Evolutionary conservation across 371 early-diverging fungal genomes (phyloP), one percentile per base, ranked within the genome.

Genomic region (Coemansia sp.): DNA sequence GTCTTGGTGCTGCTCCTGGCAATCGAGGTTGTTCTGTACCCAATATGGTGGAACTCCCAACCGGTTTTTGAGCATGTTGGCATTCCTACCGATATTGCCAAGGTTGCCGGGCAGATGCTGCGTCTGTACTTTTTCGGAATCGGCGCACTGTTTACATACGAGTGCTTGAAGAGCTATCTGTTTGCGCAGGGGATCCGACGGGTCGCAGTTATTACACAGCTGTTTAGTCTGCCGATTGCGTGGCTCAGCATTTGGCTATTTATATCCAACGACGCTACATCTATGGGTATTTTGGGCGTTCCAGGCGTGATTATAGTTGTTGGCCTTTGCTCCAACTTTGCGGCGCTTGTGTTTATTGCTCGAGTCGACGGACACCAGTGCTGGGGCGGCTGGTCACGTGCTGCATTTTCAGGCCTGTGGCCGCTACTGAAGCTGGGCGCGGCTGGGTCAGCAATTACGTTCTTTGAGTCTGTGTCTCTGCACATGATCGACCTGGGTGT

Each of bases 381-480:
- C 27, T 96, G 94, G 94, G 91, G 92, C 37, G 95, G 94, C 16
- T 94, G 93, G 91, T 86, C 89, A 14, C 82, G 85, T 6, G 87
- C 88, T 50, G 85, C 88, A 5, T 78, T 94, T 42, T 69, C 78
- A 37, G 85, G 78, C 13, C 86, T 86, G 83, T 77, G 82, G 71
- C 83, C 84, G 1, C 89, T 89, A 65, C 24, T 89, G 42, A 84
- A 82, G 66, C 82, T 95, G 34, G 94, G 89, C 0, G 53, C 88
- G 4, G 87, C 89, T 6, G 90, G 89, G n/a, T 83, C 90, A 5
- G 66, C 87, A 2, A 86, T 89, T 82, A 78, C 86, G 5, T 86
- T 88, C 71, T 88, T 87, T 7, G 91, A 90, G 73, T 85, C 87
- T 85, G 84, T 88, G 78, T 74, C 84, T 3, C 80, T 85, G 69